A percentile compares a stretch with the other conserved stretches of the same genome.
These are phyloP conservation scores for Rugiboletus extremiorientalis DNA, from an alignment of 1,284 basidiomycete genomes.

Conservation along the genomic window DNA sequence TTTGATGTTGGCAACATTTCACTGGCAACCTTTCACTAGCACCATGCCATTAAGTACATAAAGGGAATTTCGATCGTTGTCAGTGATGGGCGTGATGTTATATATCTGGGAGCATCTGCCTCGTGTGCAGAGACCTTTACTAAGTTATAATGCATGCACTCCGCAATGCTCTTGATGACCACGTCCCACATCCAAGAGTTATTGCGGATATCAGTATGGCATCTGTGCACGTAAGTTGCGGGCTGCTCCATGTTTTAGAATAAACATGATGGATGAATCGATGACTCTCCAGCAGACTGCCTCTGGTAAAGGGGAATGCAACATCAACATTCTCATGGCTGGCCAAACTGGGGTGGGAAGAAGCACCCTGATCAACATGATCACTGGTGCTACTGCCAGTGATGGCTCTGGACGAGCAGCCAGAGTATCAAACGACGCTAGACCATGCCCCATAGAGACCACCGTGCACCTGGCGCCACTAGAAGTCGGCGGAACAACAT, in stretches of 20 bases:
- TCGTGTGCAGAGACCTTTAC: conserved; percentile 8
- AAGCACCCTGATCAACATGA: conserved; percentile 31
- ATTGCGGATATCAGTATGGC: background rate
- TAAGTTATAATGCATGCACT: conserved; percentile 1
- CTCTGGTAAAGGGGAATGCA: background rate
- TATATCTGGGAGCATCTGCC: conserved; percentile 22
- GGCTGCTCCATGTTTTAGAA: background rate
- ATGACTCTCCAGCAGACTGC: conserved; percentile 1
- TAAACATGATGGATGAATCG: no score
- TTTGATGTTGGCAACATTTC: background rate
- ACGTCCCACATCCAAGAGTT: conserved; percentile 3
- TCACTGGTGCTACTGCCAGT: conserved; percentile 12
- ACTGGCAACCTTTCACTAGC: no score
- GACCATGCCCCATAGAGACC: conserved; percentile 26
- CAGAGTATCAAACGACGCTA: conserved; percentile 26
- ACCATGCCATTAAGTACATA: no score
- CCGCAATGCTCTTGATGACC: background rate
- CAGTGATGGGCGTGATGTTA: conserved; percentile 1
- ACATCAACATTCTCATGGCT: conserved; percentile 22
- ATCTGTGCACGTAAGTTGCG: conserved; percentile 8
- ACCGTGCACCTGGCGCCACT: conserved; percentile 14
- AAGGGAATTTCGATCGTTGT: no score
- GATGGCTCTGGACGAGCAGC: conserved; percentile 14
- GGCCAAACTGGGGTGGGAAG: conserved; percentile 31
- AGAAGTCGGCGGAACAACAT: background rate